These are phyloP conservation scores for Dunaliella primolecta DNA, from an alignment of 139 green algal species.

Conservation along the genomic window DNA sequence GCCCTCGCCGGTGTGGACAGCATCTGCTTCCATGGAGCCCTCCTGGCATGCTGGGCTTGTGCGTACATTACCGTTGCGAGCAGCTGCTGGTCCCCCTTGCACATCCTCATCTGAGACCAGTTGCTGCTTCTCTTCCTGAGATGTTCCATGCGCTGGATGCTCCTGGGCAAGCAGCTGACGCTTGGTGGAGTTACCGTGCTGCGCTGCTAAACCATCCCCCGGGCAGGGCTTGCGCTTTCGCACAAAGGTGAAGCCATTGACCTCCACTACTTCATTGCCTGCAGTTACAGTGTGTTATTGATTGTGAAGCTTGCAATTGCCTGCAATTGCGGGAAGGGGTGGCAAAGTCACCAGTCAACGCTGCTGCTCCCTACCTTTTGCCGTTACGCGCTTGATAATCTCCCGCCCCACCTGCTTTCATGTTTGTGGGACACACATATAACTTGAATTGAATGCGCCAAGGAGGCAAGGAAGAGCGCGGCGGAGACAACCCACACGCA, in stretches of 20 bases:
- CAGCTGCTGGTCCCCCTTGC: not conserved
- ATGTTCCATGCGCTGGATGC: not conserved
- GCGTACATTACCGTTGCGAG: not conserved
- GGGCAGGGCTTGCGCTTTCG: not conserved
- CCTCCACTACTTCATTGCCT: conserved; percentile 11
- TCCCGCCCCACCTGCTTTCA: no score
- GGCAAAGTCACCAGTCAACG: no score
- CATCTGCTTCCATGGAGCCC: not conserved
- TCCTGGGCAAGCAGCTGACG: not conserved
- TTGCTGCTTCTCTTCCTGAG: not conserved
- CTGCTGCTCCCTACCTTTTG: no score
- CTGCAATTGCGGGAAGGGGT: no score
- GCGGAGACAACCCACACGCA: no score
- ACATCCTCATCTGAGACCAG: not conserved
- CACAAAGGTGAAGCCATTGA: conserved; percentile 9
- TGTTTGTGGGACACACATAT: no score
- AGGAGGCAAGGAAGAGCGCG: no score
- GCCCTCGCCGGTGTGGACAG: no score
- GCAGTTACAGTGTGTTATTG: not conserved
- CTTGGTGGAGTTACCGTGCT: not conserved
- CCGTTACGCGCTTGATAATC: no score
- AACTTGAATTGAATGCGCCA: no score
- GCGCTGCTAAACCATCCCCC: not conserved
- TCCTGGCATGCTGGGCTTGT: not conserved
- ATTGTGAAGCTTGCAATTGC: not conserved